phyloP scores from a whole-genome alignment of 441 rosid species.

The Macaranga tanarius region DNA sequence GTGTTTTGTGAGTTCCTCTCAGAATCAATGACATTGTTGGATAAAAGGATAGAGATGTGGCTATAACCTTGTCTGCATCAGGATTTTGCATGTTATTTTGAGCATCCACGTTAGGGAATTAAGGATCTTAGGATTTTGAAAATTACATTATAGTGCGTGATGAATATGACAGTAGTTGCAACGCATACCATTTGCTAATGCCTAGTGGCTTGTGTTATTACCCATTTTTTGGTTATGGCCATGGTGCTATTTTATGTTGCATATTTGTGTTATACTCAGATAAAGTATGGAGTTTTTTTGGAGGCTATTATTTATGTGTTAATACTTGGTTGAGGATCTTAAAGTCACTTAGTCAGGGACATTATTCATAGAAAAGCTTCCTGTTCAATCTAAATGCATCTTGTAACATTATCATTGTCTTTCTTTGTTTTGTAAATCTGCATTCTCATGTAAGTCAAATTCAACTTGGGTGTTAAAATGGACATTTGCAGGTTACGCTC shows the following conservation, averaged over 20 bases:
- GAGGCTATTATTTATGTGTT: background rate
- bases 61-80: background rate
- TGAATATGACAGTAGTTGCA: background rate
- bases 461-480: conserved; percentile 10
- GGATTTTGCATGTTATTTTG: background rate
- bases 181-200: background rate
- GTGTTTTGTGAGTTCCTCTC: background rate
- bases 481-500: conserved; percentile 60
- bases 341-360: background rate
- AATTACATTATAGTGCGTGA: background rate
- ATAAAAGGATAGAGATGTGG: background rate
- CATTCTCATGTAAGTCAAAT: background rate
- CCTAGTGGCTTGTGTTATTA: background rate
- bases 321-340: background rate
- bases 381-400: background rate
- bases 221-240: background rate
- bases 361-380: background rate
- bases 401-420: background rate
- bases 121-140: background rate
- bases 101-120: background rate
- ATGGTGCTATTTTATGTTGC: background rate
- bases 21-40: background rate
- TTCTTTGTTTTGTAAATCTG: background rate
- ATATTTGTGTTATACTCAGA: background rate
- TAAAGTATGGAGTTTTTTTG: background rate